Base-by-base conservation (phyloP, 108 stramenopile genomes). In the Pseudonitzschia pungens region DNA sequence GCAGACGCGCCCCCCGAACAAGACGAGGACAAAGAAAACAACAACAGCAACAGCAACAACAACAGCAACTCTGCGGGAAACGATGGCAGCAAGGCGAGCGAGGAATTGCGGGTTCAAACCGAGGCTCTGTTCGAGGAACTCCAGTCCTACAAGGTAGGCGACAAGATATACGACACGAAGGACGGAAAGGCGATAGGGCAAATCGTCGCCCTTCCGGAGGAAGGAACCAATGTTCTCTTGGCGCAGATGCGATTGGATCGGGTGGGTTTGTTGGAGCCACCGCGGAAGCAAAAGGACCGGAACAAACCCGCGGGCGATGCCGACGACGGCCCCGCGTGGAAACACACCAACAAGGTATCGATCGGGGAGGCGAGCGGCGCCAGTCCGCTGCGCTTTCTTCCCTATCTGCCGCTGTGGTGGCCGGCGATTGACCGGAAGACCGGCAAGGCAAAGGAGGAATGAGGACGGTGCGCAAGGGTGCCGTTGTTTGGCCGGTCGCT, bases 361-460 rank as follows among this genome's bases (percentile, higher is more conserved):
- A 83, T 94, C 73, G 93, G 93, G 0, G 87, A 92, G 24, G 59
- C 72, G 27, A 33, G 40, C 48, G 57, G 33, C 0, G 28, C 52
- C 1, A 82, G 76, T 27, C 86, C 89, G 63, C 83, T 81, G 54
- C 79, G 93, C 41, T 94, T 82, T 80, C 78, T 94, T 50, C 93
- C 93, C 2, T 94, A 90, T 76, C 56, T 91, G 43, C 93, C 93
- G 54, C 70, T 92, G 0, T 94, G 93, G 93, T 94, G 91, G 91
- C 93, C 93, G 0, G 77, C 78, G n/a, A 79, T 94, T 63, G 93
- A 91, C 68, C 57, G 68, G 24, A 65, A 80, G 21, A 89, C 83
- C 32, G 93, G 93, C 28, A 94, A 94, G 58, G 89, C 85, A 29
- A 86, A 86, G 68, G 70, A 77, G 60, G 32, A 62, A 42, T 62